phyloP scores from a whole-genome alignment of 2,329 filamentous ascomycete genomes.

The Sporothrix luriei region DNA sequence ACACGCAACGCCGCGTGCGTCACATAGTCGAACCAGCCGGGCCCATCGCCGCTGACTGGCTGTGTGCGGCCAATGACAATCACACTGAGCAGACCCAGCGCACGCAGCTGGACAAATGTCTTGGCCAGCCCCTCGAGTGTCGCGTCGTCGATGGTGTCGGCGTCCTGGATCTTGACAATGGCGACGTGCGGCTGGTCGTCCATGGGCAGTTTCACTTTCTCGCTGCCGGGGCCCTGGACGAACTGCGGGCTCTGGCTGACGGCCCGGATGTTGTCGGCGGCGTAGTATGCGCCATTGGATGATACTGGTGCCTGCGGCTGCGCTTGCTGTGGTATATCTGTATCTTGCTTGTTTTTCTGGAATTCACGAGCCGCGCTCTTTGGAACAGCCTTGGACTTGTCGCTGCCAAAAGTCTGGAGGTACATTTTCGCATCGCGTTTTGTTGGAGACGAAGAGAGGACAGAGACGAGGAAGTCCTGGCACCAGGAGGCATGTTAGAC shows the following conservation, averaged over 20 bases:
- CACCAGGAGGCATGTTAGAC: background rate
- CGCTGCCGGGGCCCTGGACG: conserved; percentile 42
- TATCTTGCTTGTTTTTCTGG: conserved; percentile 30
- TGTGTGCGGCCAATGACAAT: conserved; percentile 73
- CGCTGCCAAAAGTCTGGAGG: conserved; percentile 75
- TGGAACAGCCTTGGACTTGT: conserved; percentile 39
- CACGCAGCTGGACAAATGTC: conserved; percentile 80
- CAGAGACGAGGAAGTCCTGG: conserved; percentile 76
- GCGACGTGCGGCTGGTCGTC: conserved; percentile 68
- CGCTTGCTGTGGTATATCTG: conserved; percentile 33
- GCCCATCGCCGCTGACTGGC: conserved; percentile 42
- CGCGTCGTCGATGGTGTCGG: conserved; percentile 68
- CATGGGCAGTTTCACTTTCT: conserved; percentile 38
- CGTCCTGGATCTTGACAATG: conserved; percentile 78
- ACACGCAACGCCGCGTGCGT: conserved; percentile 71
- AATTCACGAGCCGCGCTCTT: conserved; percentile 39
- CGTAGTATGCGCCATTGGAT: conserved; percentile 16
- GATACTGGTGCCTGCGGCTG: conserved; percentile 35
- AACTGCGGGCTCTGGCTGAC: conserved; percentile 44
- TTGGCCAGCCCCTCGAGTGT: conserved; percentile 75
- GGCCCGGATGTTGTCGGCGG: conserved; percentile 39
- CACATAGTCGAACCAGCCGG: conserved; percentile 45
- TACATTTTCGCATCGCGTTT: conserved; percentile 92
- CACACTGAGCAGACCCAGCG: conserved; percentile 78
- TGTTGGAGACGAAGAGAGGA: conserved; percentile 85